These are phyloP conservation scores for Xylaria sp. DNA, from an alignment of 495 filamentous ascomycete species.

Conservation along the genomic window DNA sequence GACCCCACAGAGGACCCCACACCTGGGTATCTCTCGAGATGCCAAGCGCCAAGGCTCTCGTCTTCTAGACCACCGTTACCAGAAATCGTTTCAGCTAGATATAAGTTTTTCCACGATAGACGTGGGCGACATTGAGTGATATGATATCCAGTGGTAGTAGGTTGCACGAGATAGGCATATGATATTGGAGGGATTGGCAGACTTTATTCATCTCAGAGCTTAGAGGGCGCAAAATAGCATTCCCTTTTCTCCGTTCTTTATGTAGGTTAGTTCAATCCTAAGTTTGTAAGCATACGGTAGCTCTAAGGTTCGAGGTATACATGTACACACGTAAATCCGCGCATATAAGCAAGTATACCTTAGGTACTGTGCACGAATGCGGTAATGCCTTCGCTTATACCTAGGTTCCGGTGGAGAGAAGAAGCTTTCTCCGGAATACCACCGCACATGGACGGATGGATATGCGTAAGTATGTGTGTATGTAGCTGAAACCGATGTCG, in stretches of 20 bases:
- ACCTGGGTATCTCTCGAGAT: neutral
- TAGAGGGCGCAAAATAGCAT: neutral
- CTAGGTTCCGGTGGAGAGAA: neutral
- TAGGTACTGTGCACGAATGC: neutral
- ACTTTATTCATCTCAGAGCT: neutral
- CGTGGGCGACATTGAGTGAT: neutral
- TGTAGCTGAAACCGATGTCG: constrained; percentile 15
- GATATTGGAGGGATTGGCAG: neutral
- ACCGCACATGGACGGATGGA: neutral
- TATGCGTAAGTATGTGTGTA: no score
- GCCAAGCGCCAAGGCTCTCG: constrained; percentile 9
- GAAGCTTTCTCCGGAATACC: neutral
- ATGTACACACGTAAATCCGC: neutral
- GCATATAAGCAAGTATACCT: no score
- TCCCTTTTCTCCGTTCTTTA: neutral
- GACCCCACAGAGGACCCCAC: constrained; percentile 17
- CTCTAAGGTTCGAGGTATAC: neutral
- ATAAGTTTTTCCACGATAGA: neutral
- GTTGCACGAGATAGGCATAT: neutral
- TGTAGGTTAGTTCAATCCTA: neutral
- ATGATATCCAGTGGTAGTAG: neutral
- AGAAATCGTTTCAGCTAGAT: constrained; percentile 14
- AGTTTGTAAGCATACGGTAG: neutral
- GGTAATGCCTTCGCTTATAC: neutral
- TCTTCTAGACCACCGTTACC: constrained; percentile 17